A percentile compares a stretch with the other conserved stretches of the same genome.
These are phyloP conservation scores for Aegilops speltoides DNA, from an alignment of 176 grass and related monocot species.

Conservation along the genomic window DNA sequence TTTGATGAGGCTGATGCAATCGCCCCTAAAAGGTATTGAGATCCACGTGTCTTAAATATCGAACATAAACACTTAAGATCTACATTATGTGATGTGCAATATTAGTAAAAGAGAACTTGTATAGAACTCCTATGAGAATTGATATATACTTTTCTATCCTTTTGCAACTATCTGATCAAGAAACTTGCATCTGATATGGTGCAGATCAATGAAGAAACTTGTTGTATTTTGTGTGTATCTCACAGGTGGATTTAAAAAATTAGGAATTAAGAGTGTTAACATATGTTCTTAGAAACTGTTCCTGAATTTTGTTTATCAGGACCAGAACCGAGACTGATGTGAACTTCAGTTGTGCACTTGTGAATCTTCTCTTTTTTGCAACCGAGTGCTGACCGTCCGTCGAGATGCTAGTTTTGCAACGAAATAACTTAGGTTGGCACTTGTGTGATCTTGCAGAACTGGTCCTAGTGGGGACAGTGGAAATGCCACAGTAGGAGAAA, in stretches of 20 bases:
- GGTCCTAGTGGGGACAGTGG: constrained; percentile 47
- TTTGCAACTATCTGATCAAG: background rate
- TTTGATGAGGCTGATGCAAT: constrained; percentile 86
- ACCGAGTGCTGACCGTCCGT: background rate
- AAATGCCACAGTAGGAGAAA: constrained; percentile 73
- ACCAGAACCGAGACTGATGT: constrained; percentile 9
- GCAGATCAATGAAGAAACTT: constrained; percentile 9
- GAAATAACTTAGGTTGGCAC: background rate
- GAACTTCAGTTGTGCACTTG: background rate
- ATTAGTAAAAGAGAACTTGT: background rate
- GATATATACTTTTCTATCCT: background rate
- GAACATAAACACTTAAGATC: background rate
- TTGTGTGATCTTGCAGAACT: constrained; percentile 46
- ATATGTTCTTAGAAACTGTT: constrained; percentile 10
- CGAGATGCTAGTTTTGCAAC: background rate
- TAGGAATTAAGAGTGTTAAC: background rate
- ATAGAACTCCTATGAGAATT: background rate
- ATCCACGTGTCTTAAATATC: background rate
- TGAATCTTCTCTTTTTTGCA: background rate
- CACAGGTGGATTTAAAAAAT: background rate
- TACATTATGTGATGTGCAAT: background rate
- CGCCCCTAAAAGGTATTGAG: constrained; percentile 77
- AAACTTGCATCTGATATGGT: background rate
- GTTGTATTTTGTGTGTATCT: no score
- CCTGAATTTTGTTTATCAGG: background rate